Conservation (phyloP, 2,329 filamentous ascomycete genomes). For the Xylaria digitata region DNA sequence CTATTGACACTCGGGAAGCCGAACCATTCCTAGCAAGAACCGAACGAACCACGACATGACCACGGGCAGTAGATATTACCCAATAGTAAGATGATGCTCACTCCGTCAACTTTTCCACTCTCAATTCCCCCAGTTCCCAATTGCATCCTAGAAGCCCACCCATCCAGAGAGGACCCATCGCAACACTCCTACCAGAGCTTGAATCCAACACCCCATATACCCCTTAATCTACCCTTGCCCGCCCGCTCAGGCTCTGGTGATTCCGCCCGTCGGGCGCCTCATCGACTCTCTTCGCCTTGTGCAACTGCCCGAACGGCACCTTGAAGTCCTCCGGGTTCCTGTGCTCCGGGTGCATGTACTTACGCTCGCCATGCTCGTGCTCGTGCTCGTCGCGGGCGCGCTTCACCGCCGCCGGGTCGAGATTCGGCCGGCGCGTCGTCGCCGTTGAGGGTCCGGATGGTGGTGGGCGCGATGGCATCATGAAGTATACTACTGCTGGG, state of each 20-base stretch:
- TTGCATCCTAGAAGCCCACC: too few species aligned
- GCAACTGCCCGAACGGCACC: slow-evolving; percentile 35
- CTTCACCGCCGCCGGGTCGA: slow-evolving; percentile 34
- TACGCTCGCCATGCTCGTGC: background rate
- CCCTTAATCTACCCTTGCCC: slow-evolving; percentile 20
- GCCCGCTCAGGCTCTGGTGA: slow-evolving; percentile 35
- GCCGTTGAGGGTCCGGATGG: background rate
- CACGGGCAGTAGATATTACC: too few species aligned
- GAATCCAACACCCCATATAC: background rate
- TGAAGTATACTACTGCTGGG: slow-evolving; percentile 35
- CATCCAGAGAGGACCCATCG: too few species aligned
- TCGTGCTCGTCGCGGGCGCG: slow-evolving; percentile 20
- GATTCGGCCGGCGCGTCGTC: slow-evolving; percentile 10
- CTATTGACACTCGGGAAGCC: too few species aligned
- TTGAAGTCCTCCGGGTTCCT: slow-evolving; percentile 38
- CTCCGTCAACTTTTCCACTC: too few species aligned
- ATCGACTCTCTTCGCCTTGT: slow-evolving; percentile 39
- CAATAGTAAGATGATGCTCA: too few species aligned
- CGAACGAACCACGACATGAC: too few species aligned
- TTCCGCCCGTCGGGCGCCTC: slow-evolving; percentile 37
- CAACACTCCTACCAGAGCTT: background rate
- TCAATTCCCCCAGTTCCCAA: too few species aligned
- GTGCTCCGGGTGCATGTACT: slow-evolving; percentile 38
- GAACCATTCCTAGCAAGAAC: too few species aligned
- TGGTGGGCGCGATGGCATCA: slow-evolving; percentile 17